These are phyloP conservation scores for Madurella fahalii DNA, from an alignment of 2,329 filamentous ascomycete species.

Conservation along the genomic window DNA sequence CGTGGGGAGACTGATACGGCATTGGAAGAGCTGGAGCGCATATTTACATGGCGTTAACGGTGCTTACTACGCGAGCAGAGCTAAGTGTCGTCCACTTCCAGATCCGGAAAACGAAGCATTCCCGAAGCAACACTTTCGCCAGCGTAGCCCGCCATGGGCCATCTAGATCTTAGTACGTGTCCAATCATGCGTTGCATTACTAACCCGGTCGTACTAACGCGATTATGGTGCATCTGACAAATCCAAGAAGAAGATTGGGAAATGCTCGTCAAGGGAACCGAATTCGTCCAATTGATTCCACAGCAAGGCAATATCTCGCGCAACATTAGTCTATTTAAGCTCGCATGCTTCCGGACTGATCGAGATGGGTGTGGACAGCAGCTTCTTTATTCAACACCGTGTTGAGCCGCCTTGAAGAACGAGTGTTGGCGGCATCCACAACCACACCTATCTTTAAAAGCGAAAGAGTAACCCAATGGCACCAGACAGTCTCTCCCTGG, in stretches of 20 bases:
- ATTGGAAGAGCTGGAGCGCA: too few relatives aligned
- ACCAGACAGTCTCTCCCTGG: conserved; percentile 31
- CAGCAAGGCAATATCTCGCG: background rate
- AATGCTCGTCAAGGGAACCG: background rate
- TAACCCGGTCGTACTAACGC: background rate
- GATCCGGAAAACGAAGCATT: background rate
- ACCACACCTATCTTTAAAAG: background rate
- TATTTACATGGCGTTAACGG: too few relatives aligned
- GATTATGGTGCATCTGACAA: background rate
- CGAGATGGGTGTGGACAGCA: too few relatives aligned
- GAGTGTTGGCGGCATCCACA: background rate
- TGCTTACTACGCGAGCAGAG: background rate
- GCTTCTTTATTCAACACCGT: background rate
- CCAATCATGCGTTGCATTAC: background rate
- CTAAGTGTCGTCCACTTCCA: background rate
- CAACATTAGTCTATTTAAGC: background rate
- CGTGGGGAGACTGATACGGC: too few relatives aligned
- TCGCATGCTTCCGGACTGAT: too few relatives aligned
- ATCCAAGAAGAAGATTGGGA: background rate
- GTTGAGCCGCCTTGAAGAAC: background rate
- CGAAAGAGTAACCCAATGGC: too few relatives aligned
- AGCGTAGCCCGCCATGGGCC: background rate
- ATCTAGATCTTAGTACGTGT: background rate
- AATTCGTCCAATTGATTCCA: background rate
- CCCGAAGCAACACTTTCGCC: background rate